These are phyloP conservation scores for Hypoxylon lienhwacheense DNA, from an alignment of 495 filamentous ascomycete genomes.

Conservation along the genomic window DNA sequence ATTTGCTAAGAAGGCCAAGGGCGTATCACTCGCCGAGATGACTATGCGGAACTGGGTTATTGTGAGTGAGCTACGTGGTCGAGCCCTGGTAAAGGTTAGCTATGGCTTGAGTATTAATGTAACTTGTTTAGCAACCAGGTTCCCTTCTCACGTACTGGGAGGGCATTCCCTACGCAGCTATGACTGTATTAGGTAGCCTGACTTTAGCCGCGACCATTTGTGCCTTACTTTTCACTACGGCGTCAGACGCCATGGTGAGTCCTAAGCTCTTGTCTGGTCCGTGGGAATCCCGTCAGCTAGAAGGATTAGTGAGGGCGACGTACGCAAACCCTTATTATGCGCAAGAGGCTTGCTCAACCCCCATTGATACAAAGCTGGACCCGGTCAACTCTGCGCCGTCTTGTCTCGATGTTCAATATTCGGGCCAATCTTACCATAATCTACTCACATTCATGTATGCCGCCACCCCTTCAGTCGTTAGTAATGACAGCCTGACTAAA, in stretches of 20 bases:
- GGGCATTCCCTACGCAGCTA: conserved; percentile 60
- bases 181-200: conserved; percentile 60
- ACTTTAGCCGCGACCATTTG: conserved; percentile 61
- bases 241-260: conserved; percentile 68
- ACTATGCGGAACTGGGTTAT: conserved; percentile 60
- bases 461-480: conserved; percentile 23
- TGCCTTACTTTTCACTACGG: conserved; percentile 72
- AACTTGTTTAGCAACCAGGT: conserved; percentile 46
- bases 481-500: no score
- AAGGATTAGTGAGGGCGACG: conserved; percentile 56
- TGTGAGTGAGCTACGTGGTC: conserved; percentile 27
- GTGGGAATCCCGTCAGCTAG: conserved; percentile 47
- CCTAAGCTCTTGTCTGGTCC: conserved; percentile 63
- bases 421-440: conserved; percentile 54
- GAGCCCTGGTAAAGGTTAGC: background rate
- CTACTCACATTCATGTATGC: conserved; percentile 41
- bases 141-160: conserved; percentile 68
- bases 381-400: conserved; percentile 43
- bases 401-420: conserved; percentile 66
- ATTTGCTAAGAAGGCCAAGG: conserved; percentile 54
- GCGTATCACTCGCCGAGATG: conserved; percentile 73
- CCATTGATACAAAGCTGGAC: conserved; percentile 51
- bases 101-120: background rate
- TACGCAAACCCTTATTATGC: conserved; percentile 64
- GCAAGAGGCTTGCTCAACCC: conserved; percentile 57